Evolutionary conservation across 106 monocot species (phyloP).

Genomic region (Chionographis japonica): DNA sequence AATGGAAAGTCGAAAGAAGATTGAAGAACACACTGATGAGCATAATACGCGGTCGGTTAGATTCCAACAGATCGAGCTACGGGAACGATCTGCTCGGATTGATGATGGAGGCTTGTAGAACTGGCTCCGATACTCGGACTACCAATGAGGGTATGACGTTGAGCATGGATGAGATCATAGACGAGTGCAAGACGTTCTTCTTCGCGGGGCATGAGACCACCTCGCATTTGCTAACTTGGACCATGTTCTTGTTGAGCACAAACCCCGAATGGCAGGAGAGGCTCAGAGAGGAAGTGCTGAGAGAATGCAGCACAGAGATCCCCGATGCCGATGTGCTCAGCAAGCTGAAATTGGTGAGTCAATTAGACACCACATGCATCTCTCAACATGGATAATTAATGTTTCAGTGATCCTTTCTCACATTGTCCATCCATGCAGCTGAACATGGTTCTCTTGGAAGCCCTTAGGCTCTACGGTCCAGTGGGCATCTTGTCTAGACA

Average conservation of each 20-base stretch:
- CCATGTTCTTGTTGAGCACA: conserved; percentile 44
- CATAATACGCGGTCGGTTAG: conserved; percentile 28
- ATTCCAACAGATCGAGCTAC: conserved; percentile 19
- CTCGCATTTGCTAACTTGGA: conserved; percentile 55
- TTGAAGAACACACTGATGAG: conserved; percentile 19
- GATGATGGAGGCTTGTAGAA: conserved; percentile 47
- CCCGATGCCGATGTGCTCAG: conserved; percentile 30
- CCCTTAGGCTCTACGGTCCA: conserved; percentile 50
- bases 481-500: conserved; percentile 11
- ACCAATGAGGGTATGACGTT: conserved; percentile 9
- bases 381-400: background rate
- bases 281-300: conserved; percentile 46
- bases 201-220: conserved; percentile 70
- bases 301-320: conserved; percentile 38
- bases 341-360: too few species aligned
- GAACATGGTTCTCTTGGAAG: conserved; percentile 45
- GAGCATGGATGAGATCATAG: conserved; percentile 56
- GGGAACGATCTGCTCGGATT: conserved; percentile 60
- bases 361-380: too few species aligned
- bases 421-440: conserved; percentile 10
- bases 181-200: conserved; percentile 84
- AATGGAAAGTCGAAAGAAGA: conserved; percentile 26
- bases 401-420: too few species aligned
- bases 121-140: background rate
- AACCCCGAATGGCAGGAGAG: conserved; percentile 58